Base-by-base conservation (phyloP, 2,329 filamentous ascomycete species). In the Calonectria pseudoreteaudii region DNA sequence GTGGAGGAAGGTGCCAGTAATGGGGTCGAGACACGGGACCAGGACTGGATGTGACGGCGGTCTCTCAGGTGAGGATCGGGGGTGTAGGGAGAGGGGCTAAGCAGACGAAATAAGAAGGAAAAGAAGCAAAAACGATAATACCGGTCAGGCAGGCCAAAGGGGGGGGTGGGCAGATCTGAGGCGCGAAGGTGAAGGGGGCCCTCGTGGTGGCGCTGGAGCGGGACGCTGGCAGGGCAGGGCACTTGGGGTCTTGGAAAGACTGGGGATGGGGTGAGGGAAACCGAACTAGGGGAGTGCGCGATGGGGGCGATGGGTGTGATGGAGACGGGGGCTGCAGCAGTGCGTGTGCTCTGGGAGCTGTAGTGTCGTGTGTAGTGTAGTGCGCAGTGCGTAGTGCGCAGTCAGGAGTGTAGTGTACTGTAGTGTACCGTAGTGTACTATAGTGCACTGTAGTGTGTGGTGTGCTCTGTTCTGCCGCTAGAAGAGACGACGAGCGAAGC, bases 201-300 rank as follows among this genome's bases (percentile, higher is more conserved):
- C 81, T 82, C 82, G 82, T 83, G 82, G 82, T 83, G 82, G 82
- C 81, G 82, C 78, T 80, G 77, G 78, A 75, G 78, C 80, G 79
- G 79, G 79, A 81, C 77, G 78, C 73, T 79, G 58, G 79, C 75
- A 76, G 77, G 58, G 79, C 75, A 76, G 77, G 76, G 70, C 75
- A 72, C 69, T 70, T 76, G 71, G 70, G 66, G 71, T 72, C 71
- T 73, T 76, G 74, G 72, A 71, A 62, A 49, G 52, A 72, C 56
- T 72, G 31, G 71, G 74, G 70, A 76, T 72, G 67, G 56, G 71
- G 73, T 72, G 74, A 68, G 68, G 38, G 38, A 44, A 68, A 47
- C 72, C 77, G 73, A 70, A 74, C 65, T 66, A 73, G 69, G 77
- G 70, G 72, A 72, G 70, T 75, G 47, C 41, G 30, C 65, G 72